These are phyloP conservation scores for Agaricus bisporus DNA, from an alignment of 768 basidiomycete genomes.

Conservation along the genomic window DNA sequence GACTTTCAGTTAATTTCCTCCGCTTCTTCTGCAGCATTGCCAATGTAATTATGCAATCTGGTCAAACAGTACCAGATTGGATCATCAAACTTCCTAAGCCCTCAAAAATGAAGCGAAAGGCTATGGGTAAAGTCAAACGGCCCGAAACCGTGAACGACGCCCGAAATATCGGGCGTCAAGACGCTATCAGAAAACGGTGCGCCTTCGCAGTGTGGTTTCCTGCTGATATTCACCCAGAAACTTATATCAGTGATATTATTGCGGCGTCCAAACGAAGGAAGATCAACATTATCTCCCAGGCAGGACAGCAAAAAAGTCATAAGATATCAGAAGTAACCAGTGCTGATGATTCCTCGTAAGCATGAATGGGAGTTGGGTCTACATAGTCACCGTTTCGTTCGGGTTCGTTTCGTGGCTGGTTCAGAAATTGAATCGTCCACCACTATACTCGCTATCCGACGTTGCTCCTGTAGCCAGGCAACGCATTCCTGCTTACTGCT, in stretches of 20 bases:
- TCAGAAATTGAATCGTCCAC: constrained; percentile 19
- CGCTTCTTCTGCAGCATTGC: constrained; percentile 58
- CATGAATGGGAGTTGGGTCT: neutral
- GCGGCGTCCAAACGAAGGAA: constrained; percentile 65
- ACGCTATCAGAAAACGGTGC: constrained; percentile 71
- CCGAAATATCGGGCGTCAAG: constrained; percentile 58
- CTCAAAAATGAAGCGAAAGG: constrained; percentile 77
- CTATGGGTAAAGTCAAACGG: constrained; percentile 82
- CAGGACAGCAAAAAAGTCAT: neutral
- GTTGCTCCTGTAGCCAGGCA: constrained; percentile 61
- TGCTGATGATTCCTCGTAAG: neutral
- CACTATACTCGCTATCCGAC: constrained; percentile 31
- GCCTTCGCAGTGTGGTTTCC: constrained; percentile 6
- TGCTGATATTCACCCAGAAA: neutral
- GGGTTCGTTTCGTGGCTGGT: constrained; percentile 31
- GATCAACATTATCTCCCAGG: constrained; percentile 10
- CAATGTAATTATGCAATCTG: constrained; percentile 91
- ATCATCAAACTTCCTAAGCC: constrained; percentile 93
- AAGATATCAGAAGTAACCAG: neutral
- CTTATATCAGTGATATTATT: constrained; percentile 63
- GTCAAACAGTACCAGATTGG: constrained; percentile 90
- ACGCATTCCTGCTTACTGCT: constrained; percentile 62
- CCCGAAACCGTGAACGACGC: constrained; percentile 70
- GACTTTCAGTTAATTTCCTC: constrained; percentile 4
- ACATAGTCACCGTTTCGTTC: constrained; percentile 22